These are phyloP conservation scores for Tricholoma matsutake DNA, from an alignment of 768 basidiomycete genomes.

Conservation along the genomic window DNA sequence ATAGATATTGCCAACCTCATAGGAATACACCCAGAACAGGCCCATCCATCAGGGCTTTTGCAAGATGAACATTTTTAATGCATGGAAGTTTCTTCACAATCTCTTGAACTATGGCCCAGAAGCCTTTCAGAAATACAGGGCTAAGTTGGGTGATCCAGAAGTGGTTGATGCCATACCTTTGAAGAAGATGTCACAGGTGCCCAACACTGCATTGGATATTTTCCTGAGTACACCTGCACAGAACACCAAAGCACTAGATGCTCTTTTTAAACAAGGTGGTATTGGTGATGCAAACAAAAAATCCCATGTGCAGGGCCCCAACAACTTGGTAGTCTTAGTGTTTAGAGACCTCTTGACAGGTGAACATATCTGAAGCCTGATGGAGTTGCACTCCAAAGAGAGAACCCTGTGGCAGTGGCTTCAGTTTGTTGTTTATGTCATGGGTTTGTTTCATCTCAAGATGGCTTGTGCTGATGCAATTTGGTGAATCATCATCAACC, in stretches of 20 bases:
- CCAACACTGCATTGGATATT: constrained; percentile 19
- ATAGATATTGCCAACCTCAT: too few species aligned
- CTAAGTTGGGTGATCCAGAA: constrained; percentile 18
- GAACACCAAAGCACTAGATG: constrained; percentile 18
- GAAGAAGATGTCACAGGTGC: constrained; percentile 16
- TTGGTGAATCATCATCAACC: constrained; percentile 20
- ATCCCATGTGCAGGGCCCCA: background rate
- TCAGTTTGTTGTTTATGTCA: constrained; percentile 30
- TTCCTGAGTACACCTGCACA: constrained; percentile 18
- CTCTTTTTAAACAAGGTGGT: constrained; percentile 18
- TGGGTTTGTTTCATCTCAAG: constrained; percentile 27
- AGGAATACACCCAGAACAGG: too few species aligned
- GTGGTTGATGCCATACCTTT: constrained; percentile 21
- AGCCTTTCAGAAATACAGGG: constrained; percentile 17
- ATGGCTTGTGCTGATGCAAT: constrained; percentile 28
- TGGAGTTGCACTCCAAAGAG: constrained; percentile 22
- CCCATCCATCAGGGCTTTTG: constrained; percentile 17
- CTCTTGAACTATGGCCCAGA: constrained; percentile 16
- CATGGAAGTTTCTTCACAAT: constrained; percentile 25
- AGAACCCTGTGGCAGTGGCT: constrained; percentile 22
- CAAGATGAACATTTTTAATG: constrained; percentile 22
- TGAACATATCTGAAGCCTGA: constrained; percentile 22
- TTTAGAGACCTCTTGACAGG: constrained; percentile 27
- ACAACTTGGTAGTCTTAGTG: constrained; percentile 19
- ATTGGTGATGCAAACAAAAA: constrained; percentile 21